Base-by-base conservation (phyloP, 2,329 filamentous ascomycete genomes). In the Ceratocystis diversiconidia region DNA sequence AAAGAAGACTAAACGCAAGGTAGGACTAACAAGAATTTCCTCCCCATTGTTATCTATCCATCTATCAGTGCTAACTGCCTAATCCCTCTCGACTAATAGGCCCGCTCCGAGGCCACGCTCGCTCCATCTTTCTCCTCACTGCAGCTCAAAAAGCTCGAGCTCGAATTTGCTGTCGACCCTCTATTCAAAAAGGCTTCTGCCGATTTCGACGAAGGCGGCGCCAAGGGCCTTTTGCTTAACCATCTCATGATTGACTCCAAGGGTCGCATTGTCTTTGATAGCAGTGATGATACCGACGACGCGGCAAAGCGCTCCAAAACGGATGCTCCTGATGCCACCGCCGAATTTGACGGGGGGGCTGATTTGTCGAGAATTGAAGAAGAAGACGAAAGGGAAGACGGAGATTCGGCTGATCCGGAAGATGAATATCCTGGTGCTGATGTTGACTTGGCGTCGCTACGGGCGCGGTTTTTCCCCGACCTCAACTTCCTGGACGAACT, bases 121-220 rank as follows among this genome's bases (percentile, higher is more conserved):
- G 94, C 89, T 2, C 86, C 89, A 0, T 94, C 90, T 0, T 97
- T 97, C 74, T 84, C 87, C 52, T 86, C 92, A 19, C 74, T 99
- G 65, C 90, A 96, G 73, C 80, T 97, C 71, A 99, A 99, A 76
- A 99, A 97, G 75, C 92, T 99, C 72, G 94, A 99, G 71, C 82
- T 97, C 57, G 94, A 99, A 72, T 96, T 99, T 70, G 86, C 92
- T 0, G 92, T 99, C 4, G 94, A 99, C 72, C 94, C 94, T 1
- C 77, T 99, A n/a, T 99, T 99, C 82, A 99, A 99, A 73, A 99
- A 99, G 73, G 92, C 92, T 0, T 95, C 92, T 5, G 94, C 94
- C 55, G 94, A 99, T 77, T 99, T 99, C 70, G 94, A 99, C 73
- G 94, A 99, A 77, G 94, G 94, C 22, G 94, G 94, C 66, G 94